A percentile compares a stretch with the other conserved stretches of the same genome.
phyloP scores from a whole-genome alignment of 306 rosid species.

The Astragalus membranaceus region DNA sequence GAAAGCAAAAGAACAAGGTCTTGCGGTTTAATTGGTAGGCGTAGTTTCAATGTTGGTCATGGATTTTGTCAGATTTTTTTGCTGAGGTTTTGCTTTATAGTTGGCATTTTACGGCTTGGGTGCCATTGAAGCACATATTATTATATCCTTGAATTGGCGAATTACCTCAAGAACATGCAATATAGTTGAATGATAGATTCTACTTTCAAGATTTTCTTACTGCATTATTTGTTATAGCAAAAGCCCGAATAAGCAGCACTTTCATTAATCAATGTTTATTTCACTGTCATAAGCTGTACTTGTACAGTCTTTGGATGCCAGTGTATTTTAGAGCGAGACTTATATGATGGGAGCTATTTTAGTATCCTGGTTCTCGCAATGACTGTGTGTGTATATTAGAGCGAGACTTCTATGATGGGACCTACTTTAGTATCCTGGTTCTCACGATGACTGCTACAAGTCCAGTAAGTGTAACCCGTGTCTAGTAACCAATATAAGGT shows the following conservation, averaged over 20 bases:
- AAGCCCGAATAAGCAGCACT: not conserved
- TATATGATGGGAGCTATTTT: no score
- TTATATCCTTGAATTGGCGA: not conserved
- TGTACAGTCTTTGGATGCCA: not conserved
- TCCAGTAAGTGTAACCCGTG: no score
- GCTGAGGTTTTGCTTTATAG: not conserved
- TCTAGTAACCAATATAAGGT: no score
- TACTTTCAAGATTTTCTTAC: not conserved
- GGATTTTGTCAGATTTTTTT: not conserved
- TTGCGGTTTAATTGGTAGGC: constrained; percentile 35
- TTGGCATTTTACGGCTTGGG: not conserved
- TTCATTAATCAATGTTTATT: not conserved
- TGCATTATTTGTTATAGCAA: not conserved
- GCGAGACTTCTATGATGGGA: no score
- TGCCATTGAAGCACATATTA: not conserved
- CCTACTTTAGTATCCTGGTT: no score
- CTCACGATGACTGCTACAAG: no score
- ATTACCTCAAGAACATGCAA: not conserved
- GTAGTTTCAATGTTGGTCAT: not conserved
- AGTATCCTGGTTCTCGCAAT: no score
- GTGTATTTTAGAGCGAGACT: no score
- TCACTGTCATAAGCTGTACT: not conserved
- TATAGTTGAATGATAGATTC: not conserved
- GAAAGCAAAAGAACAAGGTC: constrained; percentile 61
- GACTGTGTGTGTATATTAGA: no score